Conservation (phyloP, 129 eudicot species). For the Arctium lappa region DNA sequence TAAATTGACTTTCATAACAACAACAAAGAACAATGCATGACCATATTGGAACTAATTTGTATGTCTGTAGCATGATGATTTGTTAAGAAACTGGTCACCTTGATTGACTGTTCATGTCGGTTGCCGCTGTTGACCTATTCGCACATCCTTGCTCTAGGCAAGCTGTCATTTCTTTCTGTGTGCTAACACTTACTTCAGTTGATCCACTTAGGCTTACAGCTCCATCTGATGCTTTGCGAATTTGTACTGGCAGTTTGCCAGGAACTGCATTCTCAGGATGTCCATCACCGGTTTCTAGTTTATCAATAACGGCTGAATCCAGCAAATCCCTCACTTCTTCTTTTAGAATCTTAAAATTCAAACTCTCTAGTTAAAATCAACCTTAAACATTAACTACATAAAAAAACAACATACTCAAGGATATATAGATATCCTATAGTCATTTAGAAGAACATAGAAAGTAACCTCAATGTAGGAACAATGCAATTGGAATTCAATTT, state of each 20-base stretch:
- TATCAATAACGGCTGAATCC: conserved; percentile 59
- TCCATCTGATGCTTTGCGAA: conserved; percentile 88
- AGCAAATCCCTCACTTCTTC: conserved; percentile 98
- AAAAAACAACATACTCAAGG: not conserved
- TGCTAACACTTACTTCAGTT: conserved; percentile 76
- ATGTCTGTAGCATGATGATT: not conserved
- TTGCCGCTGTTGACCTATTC: conserved; percentile 90
- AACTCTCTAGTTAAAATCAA: conserved; percentile 21
- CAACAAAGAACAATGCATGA: not conserved
- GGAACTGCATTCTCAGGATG: conserved; percentile 54
- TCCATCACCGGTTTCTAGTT: conserved; percentile 61
- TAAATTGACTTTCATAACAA: not conserved
- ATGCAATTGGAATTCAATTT: conserved; percentile 78
- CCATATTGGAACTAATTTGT: not conserved
- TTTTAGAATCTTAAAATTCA: conserved; percentile 69
- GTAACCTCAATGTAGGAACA: conserved; percentile 96
- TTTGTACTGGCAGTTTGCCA: conserved; percentile 76
- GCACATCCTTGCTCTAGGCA: conserved; percentile 94
- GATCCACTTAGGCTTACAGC: conserved; percentile 85
- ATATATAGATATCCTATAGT: not conserved
- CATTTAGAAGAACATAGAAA: conserved; percentile 4
- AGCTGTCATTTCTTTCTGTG: conserved; percentile 91
- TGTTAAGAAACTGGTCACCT: conserved; percentile 44
- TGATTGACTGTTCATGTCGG: conserved; percentile 98
- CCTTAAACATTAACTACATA: conserved; percentile 5